Conservation (phyloP, 352 stramenopile species). For the Achlya hypogyna region DNA sequence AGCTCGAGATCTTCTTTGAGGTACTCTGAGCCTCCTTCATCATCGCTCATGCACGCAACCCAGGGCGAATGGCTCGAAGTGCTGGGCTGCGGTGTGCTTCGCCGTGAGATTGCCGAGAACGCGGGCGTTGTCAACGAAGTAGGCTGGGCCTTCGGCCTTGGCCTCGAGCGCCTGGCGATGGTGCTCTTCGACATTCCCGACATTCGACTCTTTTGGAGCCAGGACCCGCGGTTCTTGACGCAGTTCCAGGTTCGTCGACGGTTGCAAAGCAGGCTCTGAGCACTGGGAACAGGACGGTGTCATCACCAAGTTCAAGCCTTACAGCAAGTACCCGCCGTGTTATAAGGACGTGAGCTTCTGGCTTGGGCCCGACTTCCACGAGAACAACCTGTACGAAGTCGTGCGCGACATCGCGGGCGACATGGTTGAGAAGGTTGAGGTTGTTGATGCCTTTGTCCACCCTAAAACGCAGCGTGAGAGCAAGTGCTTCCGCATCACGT, state of each 20-base stretch:
- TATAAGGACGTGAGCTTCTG: constrained; percentile 99
- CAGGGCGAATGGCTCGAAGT: constrained; percentile 98
- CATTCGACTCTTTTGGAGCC: constrained; percentile 98
- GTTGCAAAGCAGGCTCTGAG: background rate
- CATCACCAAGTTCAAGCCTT: constrained; percentile 96
- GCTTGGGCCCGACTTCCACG: constrained; percentile 81
- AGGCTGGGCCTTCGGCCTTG: constrained; percentile 98
- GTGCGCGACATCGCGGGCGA: constrained; percentile 94
- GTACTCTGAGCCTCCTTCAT: constrained; percentile 25
- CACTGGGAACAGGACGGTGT: constrained; percentile 44
- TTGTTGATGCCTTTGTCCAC: constrained; percentile 97
- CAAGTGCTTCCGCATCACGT: constrained; percentile 98
- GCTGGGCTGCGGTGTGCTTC: constrained; percentile 95
- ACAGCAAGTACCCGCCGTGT: constrained; percentile 97
- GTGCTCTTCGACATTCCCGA: constrained; percentile 99
- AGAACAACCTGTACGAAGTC: constrained; percentile 97
- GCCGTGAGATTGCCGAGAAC: constrained; percentile 90
- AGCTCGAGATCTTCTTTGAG: constrained; percentile 98
- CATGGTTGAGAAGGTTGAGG: constrained; percentile 91
- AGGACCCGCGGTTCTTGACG: constrained; percentile 90
- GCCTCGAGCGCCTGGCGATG: constrained; percentile 98
- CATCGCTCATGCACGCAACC: background rate
- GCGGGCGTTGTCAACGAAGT: constrained; percentile 74
- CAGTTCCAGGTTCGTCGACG: constrained; percentile 64
- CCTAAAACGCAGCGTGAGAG: constrained; percentile 92